These are phyloP conservation scores for Epichloe glyceriae DNA, from an alignment of 2,329 filamentous ascomycete species.

Conservation along the genomic window DNA sequence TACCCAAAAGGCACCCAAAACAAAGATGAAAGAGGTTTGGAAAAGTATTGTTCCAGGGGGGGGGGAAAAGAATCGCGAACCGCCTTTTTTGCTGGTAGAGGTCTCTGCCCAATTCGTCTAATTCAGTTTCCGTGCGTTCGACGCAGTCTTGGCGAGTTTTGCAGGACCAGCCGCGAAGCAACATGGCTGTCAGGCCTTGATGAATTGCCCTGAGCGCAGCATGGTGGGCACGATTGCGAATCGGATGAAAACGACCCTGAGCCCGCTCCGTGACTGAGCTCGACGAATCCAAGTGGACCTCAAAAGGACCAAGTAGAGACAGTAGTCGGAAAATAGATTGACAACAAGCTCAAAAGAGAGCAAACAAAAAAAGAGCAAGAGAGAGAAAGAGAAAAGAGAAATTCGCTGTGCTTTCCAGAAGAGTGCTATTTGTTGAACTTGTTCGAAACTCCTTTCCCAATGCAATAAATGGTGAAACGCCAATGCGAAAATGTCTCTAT, in stretches of 20 bases:
- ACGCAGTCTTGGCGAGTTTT: not conserved
- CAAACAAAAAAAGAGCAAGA: slow-evolving; percentile 11
- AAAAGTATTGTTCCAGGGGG: slow-evolving; percentile 13
- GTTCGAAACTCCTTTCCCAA: slow-evolving; percentile 28
- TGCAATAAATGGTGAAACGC: slow-evolving; percentile 26
- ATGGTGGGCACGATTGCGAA: not conserved
- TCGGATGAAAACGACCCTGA: not conserved
- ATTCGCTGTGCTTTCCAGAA: slow-evolving; percentile 12
- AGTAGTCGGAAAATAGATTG: too few relatives aligned
- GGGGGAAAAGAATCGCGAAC: slow-evolving; percentile 24
- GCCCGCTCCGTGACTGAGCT: not conserved
- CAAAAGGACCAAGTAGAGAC: not conserved
- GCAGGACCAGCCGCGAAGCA: not conserved
- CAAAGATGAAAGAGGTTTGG: slow-evolving; percentile 16
- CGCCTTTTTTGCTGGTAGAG: slow-evolving; percentile 29
- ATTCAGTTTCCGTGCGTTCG: slow-evolving; percentile 36
- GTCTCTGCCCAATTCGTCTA: slow-evolving; percentile 34
- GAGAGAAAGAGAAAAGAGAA: slow-evolving; percentile 19
- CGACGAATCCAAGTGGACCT: slow-evolving; percentile 10
- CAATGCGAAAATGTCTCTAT: slow-evolving; percentile 23
- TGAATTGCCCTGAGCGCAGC: not conserved
- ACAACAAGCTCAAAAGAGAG: slow-evolving; percentile 12
- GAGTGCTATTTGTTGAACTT: slow-evolving; percentile 24
- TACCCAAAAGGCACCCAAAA: slow-evolving; percentile 16
- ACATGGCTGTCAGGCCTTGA: not conserved